Evolutionary conservation across 306 rosid species (phyloP).

Genomic region (Quillaja saponaria): DNA sequence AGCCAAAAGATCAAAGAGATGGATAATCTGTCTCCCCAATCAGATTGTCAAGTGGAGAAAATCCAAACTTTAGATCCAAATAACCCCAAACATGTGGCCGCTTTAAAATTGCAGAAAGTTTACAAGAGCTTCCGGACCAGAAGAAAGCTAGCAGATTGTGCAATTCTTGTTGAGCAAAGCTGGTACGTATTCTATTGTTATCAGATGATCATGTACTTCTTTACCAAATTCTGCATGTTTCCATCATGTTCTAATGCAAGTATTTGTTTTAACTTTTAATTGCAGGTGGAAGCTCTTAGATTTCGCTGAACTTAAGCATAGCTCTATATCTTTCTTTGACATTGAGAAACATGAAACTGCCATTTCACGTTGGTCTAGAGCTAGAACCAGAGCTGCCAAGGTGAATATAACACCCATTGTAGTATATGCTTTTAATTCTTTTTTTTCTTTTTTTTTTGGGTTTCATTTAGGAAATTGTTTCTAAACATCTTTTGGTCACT

Average conservation of each 20-base stretch:
- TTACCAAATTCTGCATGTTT: not conserved
- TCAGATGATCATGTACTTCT: constrained; percentile 15
- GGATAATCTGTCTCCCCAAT: constrained; percentile 35
- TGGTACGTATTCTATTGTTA: constrained; percentile 52
- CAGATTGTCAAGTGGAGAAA: constrained; percentile 40
- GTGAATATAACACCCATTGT: constrained; percentile 36
- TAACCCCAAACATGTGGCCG: constrained; percentile 82
- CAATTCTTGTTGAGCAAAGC: constrained; percentile 98
- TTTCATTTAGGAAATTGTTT: not conserved
- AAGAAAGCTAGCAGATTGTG: constrained; percentile 97
- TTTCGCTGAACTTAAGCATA: constrained; percentile 91
- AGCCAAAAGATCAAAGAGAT: constrained; percentile 46
- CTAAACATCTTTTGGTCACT: constrained; percentile 26
- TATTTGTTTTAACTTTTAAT: too few relatives aligned
- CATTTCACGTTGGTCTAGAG: constrained; percentile 97
- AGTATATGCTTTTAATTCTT: not conserved
- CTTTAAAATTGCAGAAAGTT: constrained; percentile 90
- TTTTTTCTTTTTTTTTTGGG: constrained; percentile 2
- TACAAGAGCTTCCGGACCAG: constrained; percentile 98
- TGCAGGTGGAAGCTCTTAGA: constrained; percentile 96
- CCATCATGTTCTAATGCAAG: constrained; percentile 28
- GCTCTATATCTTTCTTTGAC: constrained; percentile 91
- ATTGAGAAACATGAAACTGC: constrained; percentile 96
- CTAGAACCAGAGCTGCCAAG: constrained; percentile 98
- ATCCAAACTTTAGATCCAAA: constrained; percentile 53